Evolutionary conservation across 2,329 filamentous ascomycete genomes (phyloP).

Genomic region (Fonsecaea nubica): DNA sequence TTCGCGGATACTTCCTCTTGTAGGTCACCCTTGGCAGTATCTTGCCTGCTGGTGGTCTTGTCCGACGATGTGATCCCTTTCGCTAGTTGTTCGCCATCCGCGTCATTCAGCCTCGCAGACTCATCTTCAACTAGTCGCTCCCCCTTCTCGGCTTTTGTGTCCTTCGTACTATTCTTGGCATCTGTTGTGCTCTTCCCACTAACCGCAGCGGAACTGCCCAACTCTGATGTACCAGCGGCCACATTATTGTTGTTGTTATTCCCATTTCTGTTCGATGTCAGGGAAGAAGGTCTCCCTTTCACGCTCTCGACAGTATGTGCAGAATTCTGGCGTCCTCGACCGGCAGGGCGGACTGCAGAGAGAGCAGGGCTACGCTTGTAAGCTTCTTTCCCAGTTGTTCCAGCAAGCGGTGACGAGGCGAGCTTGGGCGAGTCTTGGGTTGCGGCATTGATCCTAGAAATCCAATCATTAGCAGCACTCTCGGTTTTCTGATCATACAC

Average conservation of each 20-base stretch:
- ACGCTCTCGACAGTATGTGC: slow-evolving; percentile 59
- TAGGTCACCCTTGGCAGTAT: slow-evolving; percentile 26
- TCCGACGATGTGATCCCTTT: slow-evolving; percentile 33
- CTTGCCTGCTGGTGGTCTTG: slow-evolving; percentile 48
- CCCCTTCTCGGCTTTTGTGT: slow-evolving; percentile 47
- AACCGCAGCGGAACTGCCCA: slow-evolving; percentile 40
- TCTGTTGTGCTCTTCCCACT: slow-evolving; percentile 53
- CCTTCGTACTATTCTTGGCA: slow-evolving; percentile 61
- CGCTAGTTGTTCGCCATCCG: slow-evolving; percentile 44
- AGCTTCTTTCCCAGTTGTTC: slow-evolving; percentile 67
- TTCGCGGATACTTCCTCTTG: slow-evolving; percentile 26
- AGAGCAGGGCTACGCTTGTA: slow-evolving; percentile 67
- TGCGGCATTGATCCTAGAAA: slow-evolving; percentile 42
- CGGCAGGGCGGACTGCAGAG: slow-evolving; percentile 65
- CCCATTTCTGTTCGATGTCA: slow-evolving; percentile 67
- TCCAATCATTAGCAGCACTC: slow-evolving; percentile 1
- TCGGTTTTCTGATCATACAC: slow-evolving; percentile 39
- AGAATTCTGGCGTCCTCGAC: slow-evolving; percentile 78
- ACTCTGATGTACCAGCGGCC: slow-evolving; percentile 43
- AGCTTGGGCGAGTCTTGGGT: slow-evolving; percentile 70
- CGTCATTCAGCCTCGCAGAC: slow-evolving; percentile 51
- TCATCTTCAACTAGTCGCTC: slow-evolving; percentile 49
- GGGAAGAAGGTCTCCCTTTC: slow-evolving; percentile 52
- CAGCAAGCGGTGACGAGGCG: slow-evolving; percentile 76
- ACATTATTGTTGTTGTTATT: slow-evolving; percentile 59